Base-by-base conservation (phyloP, 73 alveolate species). In the Blepharisma japonicum region DNA sequence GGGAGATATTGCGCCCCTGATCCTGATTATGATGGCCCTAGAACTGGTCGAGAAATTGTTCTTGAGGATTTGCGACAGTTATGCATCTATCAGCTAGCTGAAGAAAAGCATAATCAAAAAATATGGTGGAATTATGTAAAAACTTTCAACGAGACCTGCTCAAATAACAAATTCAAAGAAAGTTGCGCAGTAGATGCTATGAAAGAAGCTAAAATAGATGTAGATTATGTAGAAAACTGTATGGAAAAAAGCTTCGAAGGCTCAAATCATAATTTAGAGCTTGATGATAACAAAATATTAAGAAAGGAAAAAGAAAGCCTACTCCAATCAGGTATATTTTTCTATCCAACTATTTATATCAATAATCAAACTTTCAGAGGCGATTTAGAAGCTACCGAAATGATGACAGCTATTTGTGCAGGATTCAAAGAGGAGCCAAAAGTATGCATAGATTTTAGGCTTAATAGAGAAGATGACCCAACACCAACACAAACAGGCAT, bases 1-100 rank as follows among this genome's bases (percentile, higher is more conserved):
- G 80, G 80, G 27, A 9, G 80, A n/a, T 70, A 70, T 45, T 70
- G 80, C 39, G 23, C 71, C 5, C 61, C 46, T 45, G 80, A 70
- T 45, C 80, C 80, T 45, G 80, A 70, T 38, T 7, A 20, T 14
- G 74, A 61, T 20, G 80, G 80, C 0, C 77, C 55, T n/a, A 85
- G 83, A 7, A 76, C 39, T 9, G 95, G 95, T 3, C 71, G 90
- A 74, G 87, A 80, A 38, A 85, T 88, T 38, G 56, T 88, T 18
- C 55, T 56, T 5, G 95, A 88, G 66, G 87, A 84, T 68, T 55
- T 88, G 2, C 68, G 93, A 82, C 72, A 86, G 47, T 55, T 54
- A 7, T 86, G 93, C 49, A 42, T 86, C 7, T 86, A 56, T 67
- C 20, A 55, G 48, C n/a, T 70, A 6, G 7, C 25, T 25, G 51